Evolutionary conservation across 345 rosid genomes (phyloP), one percentile per base, ranked within the genome.

Genomic region (Linum usitatissimum): DNA sequence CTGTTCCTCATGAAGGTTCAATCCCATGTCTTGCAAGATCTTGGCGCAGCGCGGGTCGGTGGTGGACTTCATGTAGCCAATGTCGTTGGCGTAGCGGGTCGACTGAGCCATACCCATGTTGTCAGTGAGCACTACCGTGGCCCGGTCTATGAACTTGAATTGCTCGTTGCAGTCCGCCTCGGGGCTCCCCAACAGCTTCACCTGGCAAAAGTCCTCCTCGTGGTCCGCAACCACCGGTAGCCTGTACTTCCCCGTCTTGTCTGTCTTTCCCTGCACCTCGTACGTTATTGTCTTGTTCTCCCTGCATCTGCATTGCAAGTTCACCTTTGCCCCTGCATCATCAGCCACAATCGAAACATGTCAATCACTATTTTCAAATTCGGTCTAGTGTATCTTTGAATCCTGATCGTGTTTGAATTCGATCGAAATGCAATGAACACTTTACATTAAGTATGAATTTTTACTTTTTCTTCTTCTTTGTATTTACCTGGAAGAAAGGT

Each of bases 201-300:
- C 59, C 57, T 64, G 69, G 51, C 51, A 71, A 8, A 71, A 60
- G 10, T 71, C 74, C 3, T 71, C 74, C 57, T 61, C 74, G 28
- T 71, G 66, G 4, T 71, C 74, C 0, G 57, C 68, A n/a, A 9
- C 59, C 20, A 61, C 74, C 3, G 70, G 42, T 1, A 71, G 63
- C 30, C 53, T 30, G 70, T 71, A 71, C 4, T 5, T 28, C 4
- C 74, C 74, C 0, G 30, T 2, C 9, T 9, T 10, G 18, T 71
- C 66, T 0, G 70, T 61, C 30, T 1, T 12, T 0, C 66, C 74
- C 18, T 61, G 62, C 14, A 40, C 58, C 12, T 10, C 5, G 21
- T 21, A 55, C 4, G 58, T 55, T 4, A 55, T 18, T 6, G 30
- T 55, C 18, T 18, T 55, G 23, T 55, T 55, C 20, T 18, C 23